Evolutionary conservation across 2,329 filamentous ascomycete species (phyloP).

Genomic region (Colletotrichum noveboracense): DNA sequence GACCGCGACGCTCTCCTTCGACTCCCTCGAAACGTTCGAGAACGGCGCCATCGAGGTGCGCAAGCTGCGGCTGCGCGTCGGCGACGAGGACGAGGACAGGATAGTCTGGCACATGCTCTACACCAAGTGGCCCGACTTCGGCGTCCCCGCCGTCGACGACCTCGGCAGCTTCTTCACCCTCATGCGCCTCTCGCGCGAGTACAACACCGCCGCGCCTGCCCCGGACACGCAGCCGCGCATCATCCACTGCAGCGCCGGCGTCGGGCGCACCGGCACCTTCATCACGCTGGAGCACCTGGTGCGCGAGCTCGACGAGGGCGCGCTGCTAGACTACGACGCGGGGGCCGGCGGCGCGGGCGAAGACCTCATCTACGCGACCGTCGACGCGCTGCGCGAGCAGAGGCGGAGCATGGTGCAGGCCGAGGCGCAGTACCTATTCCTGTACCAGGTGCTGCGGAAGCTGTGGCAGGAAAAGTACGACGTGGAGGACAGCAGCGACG

Average conservation of each 20-base stretch:
- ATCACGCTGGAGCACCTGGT: slow-evolving; percentile 94
- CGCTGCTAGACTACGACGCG: slow-evolving; percentile 57
- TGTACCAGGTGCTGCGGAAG: slow-evolving; percentile 85
- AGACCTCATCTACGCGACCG: slow-evolving; percentile 79
- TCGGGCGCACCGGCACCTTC: slow-evolving; percentile 93
- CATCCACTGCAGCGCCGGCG: slow-evolving; percentile 88
- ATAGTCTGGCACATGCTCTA: slow-evolving; percentile 86
- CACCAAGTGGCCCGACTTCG: slow-evolving; percentile 88
- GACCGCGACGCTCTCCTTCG: slow-evolving; percentile 71
- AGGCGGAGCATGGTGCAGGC: slow-evolving; percentile 96
- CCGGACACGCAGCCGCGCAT: slow-evolving; percentile 68
- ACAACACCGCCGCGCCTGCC: slow-evolving; percentile 48
- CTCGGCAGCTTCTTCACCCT: slow-evolving; percentile 72
- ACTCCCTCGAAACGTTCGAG: slow-evolving; percentile 61
- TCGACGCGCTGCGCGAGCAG: slow-evolving; percentile 83
- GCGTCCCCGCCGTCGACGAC: slow-evolving; percentile 75
- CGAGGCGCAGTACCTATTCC: slow-evolving; percentile 81
- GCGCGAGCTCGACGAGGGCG: slow-evolving; percentile 78
- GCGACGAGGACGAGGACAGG: slow-evolving; percentile 40
- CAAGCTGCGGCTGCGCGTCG: slow-evolving; percentile 67
- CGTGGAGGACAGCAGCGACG: slow-evolving; percentile 33
- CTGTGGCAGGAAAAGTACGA: slow-evolving; percentile 73
- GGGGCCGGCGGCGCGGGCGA: slow-evolving; percentile 25
- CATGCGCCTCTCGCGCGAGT: slow-evolving; percentile 68
- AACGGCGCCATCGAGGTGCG: slow-evolving; percentile 73